These are phyloP conservation scores for Tagetes erecta DNA, from an alignment of 129 eudicot species.

Conservation along the genomic window DNA sequence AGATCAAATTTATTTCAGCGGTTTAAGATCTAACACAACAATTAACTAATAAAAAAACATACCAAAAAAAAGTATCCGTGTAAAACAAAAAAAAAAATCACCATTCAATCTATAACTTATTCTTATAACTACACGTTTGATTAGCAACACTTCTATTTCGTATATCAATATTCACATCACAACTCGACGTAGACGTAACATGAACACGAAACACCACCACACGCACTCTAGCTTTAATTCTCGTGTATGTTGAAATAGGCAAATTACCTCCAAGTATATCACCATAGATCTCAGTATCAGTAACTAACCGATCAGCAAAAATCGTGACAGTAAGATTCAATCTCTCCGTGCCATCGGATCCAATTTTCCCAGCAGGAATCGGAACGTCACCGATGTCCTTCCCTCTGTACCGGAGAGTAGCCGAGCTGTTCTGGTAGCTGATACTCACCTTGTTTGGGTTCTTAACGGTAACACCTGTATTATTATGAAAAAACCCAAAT, in stretches of 20 bases:
- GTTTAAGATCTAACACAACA: too few species aligned
- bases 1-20: too few species aligned
- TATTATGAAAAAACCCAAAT: too few species aligned
- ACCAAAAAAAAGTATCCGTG: not conserved
- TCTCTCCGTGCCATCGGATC: constrained; percentile 36
- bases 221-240: constrained; percentile 54
- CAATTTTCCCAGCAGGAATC: constrained; percentile 62
- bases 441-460: constrained; percentile 42
- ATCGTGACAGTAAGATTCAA: constrained; percentile 65
- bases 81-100: not conserved
- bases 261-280: constrained; percentile 53
- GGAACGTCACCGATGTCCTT: constrained; percentile 68
- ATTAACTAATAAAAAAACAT: not conserved
- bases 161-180: constrained; percentile 53
- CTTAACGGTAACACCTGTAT: constrained; percentile 1
- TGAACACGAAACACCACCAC: constrained; percentile 52
- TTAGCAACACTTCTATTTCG: constrained; percentile 28
- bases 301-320: constrained; percentile 69
- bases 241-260: constrained; percentile 48
- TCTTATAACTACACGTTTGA: constrained; percentile 61
- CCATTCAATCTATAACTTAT: constrained; percentile 23
- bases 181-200: constrained; percentile 55
- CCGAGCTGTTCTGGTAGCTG: constrained; percentile 36
- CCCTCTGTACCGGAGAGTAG: constrained; percentile 51
- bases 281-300: constrained; percentile 45